Evolutionary conservation across 306 rosid genomes (phyloP), one percentile per base, ranked within the genome.

Genomic region (Luffa aegyptiaca): DNA sequence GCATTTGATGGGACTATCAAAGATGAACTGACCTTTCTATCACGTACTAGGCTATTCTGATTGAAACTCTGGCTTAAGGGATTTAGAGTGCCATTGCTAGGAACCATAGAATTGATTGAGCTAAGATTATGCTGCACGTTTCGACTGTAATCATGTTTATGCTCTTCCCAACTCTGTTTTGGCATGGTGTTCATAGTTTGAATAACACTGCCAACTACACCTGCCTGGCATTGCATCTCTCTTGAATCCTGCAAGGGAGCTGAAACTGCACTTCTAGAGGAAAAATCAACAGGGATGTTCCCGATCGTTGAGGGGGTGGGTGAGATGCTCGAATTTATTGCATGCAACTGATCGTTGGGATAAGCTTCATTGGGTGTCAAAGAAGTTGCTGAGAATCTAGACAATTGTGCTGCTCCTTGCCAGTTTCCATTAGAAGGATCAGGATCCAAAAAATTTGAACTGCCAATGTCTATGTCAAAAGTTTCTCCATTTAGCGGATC

Each of bases 381-480:
- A 45, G 93, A 71, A 84, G 78, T 87, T 36, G 87, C 76, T 56
- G 91, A 80, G 80, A 90, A 87, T 31, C 85, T 84, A 5, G 92
- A 85, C 79, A 86, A 45, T 46, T 84, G 93, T 42, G 80, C 87
- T 2, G 88, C 84, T 80, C 85, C 87, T 79, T 86, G 88, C 91
- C 93, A 90, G 81, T 82, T 82, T 81, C 89, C 86, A 21, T 41
- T 83, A 62, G 88, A 84, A 45, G 76, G 86, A 80, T 85, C 81
- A 74, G 90, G 82, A 80, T 89, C 90, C 84, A 95, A 78, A 78
- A 85, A 59, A 81, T 83, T 84, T 49, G 90, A 81, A 79, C 92
- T 83, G 41, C 86, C 56, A n/a, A 79, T 55, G 62, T 82, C 81
- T 16, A 52, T 39, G 78, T 85, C 85, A 62, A 82, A 85, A 78